phyloP scores from a whole-genome alignment of 2,329 filamentous ascomycete species.

The Venturia carpophila region DNA sequence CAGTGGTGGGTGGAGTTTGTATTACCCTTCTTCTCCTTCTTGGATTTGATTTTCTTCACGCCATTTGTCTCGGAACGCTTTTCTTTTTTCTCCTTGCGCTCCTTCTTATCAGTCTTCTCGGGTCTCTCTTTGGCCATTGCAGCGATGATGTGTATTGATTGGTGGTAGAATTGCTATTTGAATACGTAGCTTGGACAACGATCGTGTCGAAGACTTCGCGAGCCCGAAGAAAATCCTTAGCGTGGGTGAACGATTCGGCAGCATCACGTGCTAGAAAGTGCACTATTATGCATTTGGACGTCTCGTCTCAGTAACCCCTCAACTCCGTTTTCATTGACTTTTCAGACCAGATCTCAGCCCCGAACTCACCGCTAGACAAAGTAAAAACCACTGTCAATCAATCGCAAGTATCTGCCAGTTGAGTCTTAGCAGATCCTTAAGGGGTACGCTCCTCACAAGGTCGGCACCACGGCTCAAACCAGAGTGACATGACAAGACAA shows the following conservation, averaged over 20 bases:
- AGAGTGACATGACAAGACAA: too few relatives aligned
- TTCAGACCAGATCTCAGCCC: too few relatives aligned
- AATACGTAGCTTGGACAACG: not conserved
- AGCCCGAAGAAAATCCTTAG: not conserved
- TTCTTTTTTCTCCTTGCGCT: constrained; percentile 63
- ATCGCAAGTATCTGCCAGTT: too few relatives aligned
- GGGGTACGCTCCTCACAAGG: too few relatives aligned
- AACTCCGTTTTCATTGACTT: too few relatives aligned
- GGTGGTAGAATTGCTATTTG: not conserved
- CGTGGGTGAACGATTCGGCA: not conserved
- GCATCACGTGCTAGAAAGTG: too few relatives aligned
- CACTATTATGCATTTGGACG: too few relatives aligned
- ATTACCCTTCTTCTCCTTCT: constrained; percentile 44
- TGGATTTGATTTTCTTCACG: constrained; percentile 34
- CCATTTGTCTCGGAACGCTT: constrained; percentile 45
- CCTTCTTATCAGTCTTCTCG: constrained; percentile 29
- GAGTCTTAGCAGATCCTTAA: too few relatives aligned
- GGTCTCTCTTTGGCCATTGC: constrained; percentile 17
- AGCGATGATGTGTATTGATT: not conserved
- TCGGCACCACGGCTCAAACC: too few relatives aligned
- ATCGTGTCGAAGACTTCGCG: not conserved
- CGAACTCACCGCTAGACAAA: too few relatives aligned
- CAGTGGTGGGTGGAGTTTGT: not conserved
- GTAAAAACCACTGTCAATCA: too few relatives aligned
- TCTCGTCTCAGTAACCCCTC: too few relatives aligned